Base-by-base conservation (phyloP, 2,329 filamentous ascomycete genomes). In the Botryotinia calthae region DNA sequence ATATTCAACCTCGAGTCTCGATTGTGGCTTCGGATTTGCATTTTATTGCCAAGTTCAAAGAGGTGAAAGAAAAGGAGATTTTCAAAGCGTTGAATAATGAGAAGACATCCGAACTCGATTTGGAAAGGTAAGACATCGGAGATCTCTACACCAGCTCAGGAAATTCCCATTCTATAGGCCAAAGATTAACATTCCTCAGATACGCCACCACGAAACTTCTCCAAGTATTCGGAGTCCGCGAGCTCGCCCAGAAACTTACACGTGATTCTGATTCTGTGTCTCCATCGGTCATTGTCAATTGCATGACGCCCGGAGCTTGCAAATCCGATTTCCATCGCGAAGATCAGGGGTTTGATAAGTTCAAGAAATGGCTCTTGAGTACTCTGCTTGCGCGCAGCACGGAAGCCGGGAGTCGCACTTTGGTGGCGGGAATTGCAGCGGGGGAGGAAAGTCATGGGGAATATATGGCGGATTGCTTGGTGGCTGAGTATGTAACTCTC, bases 21-120 rank as follows among this genome's bases (percentile, higher is more conserved):
- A 73, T 77, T 69, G 74, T 76, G 5, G 71, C 62, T 8, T 78
- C 76, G 14, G 78, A 76, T 9, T 58, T 76, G 34, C 76, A 78
- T 72, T 73, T 75, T 34, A 46, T 75, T 0, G 72, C 77, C 42
- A 78, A 77, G 56, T 78, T 76, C n/a, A 75, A 74, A 10, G 74
- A 75, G 62, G 67, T 73, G 1, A 73, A 73, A 25, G 77, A 74
- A 9, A 61, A 73, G 28, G 75, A 79, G 56, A 71, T 79, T 20
- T 78, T 77, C 54, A 51, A 58, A 18, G 76, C 72, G 67, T 72
- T 74, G 44, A 73, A 69, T 20, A 72, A 78, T 40, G 59, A 78
- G 51, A 67, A 72, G 22, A 64, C 61, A 12, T 66, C 74, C 22
- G 62, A 76, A 14, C 22, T 62, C 3, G 58, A 42, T 37, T 66